Evolutionary conservation across 2,329 filamentous ascomycete species (phyloP).

Genomic region (Magnaporthales sp.): DNA sequence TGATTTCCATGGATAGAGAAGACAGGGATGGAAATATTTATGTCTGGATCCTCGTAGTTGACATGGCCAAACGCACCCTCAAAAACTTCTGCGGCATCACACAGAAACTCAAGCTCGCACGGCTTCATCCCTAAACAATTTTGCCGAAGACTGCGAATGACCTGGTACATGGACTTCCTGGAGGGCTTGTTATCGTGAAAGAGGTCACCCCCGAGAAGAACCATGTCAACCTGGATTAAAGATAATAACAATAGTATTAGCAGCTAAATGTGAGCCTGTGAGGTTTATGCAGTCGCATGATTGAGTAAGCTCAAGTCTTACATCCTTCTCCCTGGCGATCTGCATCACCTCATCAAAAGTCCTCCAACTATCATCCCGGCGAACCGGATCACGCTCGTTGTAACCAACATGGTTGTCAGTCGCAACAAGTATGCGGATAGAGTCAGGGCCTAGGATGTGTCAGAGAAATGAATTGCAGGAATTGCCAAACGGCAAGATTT

Average conservation of each 20-base stretch:
- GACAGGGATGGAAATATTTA: slow-evolving; percentile 93
- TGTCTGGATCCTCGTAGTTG: slow-evolving; percentile 96
- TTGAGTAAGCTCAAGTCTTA: slow-evolving; percentile 17
- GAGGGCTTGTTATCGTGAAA: slow-evolving; percentile 99
- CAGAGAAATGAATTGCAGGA: not conserved
- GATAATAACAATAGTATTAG: not conserved
- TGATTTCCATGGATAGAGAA: slow-evolving; percentile 99
- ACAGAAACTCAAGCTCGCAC: slow-evolving; percentile 89
- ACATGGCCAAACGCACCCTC: slow-evolving; percentile 85
- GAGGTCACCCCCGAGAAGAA: slow-evolving; percentile 85
- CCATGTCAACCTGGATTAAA: slow-evolving; percentile 75
- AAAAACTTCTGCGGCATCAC: slow-evolving; percentile 86
- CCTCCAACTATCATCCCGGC: slow-evolving; percentile 95
- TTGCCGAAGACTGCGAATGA: slow-evolving; percentile 87
- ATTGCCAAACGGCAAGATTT: not conserved
- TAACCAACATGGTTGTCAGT: slow-evolving; percentile 98
- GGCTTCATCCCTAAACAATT: slow-evolving; percentile 95
- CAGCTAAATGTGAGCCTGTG: not conserved
- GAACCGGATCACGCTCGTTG: slow-evolving; percentile 83
- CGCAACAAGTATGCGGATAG: slow-evolving; percentile 86
- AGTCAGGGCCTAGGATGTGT: slow-evolving; percentile 51
- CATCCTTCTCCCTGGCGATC: slow-evolving; percentile 76
- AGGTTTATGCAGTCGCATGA: not conserved
- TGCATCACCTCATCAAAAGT: slow-evolving; percentile 94
- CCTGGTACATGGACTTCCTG: slow-evolving; percentile 90